Evolutionary conservation across 2,329 filamentous ascomycete species (phyloP).

Genomic region (Verticillium nonalfalfae): DNA sequence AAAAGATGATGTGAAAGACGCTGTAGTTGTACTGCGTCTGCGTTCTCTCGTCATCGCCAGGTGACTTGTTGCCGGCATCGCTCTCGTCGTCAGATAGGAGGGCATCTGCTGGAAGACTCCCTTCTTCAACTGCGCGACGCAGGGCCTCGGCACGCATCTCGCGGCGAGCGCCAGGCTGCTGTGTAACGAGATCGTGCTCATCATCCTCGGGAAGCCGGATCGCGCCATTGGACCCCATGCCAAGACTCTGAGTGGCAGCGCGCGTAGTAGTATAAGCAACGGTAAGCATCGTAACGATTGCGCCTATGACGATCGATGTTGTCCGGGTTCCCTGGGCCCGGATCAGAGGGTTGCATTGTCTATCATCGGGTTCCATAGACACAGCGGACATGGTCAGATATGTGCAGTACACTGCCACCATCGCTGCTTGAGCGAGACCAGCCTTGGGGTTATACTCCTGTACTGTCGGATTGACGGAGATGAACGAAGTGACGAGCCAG

Average conservation of each 20-base stretch:
- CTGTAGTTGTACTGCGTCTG: constrained; percentile 95
- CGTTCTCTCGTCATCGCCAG: constrained; percentile 79
- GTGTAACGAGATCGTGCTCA: constrained; percentile 82
- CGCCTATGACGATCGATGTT: constrained; percentile 85
- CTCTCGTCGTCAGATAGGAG: constrained; percentile 69
- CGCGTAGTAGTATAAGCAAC: constrained; percentile 97
- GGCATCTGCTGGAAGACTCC: constrained; percentile 84
- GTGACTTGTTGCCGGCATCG: constrained; percentile 52
- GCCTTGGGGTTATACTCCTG: constrained; percentile 92
- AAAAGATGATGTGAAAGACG: constrained; percentile 96
- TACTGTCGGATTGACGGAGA: constrained; percentile 84
- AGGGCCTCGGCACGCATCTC: constrained; percentile 93
- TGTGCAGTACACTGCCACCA: constrained; percentile 97
- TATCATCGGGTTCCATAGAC: constrained; percentile 94
- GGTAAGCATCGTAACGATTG: constrained; percentile 92
- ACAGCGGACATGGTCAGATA: constrained; percentile 98
- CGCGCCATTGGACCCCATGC: constrained; percentile 52
- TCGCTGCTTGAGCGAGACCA: constrained; percentile 92
- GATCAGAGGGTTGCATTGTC: constrained; percentile 87
- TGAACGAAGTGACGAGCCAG: constrained; percentile 70
- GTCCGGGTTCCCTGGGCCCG: constrained; percentile 80
- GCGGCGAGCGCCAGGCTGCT: constrained; percentile 71
- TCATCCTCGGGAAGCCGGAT: constrained; percentile 64
- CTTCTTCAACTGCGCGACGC: constrained; percentile 85
- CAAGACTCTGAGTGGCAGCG: constrained; percentile 84